A percentile compares a stretch with the other conserved stretches of the same genome.
These are phyloP conservation scores for Fraxinus sp. DNA, from an alignment of 305 asterid species.

Conservation along the genomic window DNA sequence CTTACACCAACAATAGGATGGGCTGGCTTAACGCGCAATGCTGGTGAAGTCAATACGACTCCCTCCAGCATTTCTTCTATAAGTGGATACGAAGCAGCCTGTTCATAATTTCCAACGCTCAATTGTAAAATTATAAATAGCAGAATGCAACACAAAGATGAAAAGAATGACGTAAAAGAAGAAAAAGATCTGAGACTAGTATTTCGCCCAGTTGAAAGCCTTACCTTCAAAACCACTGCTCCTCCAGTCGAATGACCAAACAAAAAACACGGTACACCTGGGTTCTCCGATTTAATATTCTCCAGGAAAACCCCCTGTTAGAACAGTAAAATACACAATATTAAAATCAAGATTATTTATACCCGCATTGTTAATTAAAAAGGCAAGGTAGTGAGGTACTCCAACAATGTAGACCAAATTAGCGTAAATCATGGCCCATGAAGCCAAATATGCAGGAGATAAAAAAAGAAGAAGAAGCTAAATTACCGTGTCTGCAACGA, in stretches of 20 bases:
- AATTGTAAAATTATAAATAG: background rate
- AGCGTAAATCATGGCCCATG: background rate
- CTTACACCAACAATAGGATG: conserved; percentile 94
- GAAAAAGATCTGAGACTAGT: background rate
- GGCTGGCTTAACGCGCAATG: conserved; percentile 93
- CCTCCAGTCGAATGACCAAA: conserved; percentile 99
- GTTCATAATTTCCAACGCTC: conserved; percentile 13
- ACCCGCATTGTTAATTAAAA: background rate
- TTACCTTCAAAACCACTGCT: conserved; percentile 89
- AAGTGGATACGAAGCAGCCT: conserved; percentile 83
- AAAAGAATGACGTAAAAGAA: background rate
- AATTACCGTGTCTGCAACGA: conserved; percentile 91
- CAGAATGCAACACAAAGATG: background rate
- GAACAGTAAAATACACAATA: conserved; percentile 5
- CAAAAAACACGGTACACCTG: conserved; percentile 79
- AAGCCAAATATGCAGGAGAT: background rate
- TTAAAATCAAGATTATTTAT: conserved; percentile 10
- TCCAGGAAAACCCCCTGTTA: conserved; percentile 72
- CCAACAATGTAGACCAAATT: background rate
- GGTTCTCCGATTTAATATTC: conserved; percentile 69
- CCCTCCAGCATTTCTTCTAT: conserved; percentile 87
- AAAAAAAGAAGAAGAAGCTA: background rate
- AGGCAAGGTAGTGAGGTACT: background rate
- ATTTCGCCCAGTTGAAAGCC: conserved; percentile 11
- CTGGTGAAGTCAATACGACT: conserved; percentile 91